Conservation (phyloP, 768 basidiomycete genomes). For the Tulasnella sp. region DNA sequence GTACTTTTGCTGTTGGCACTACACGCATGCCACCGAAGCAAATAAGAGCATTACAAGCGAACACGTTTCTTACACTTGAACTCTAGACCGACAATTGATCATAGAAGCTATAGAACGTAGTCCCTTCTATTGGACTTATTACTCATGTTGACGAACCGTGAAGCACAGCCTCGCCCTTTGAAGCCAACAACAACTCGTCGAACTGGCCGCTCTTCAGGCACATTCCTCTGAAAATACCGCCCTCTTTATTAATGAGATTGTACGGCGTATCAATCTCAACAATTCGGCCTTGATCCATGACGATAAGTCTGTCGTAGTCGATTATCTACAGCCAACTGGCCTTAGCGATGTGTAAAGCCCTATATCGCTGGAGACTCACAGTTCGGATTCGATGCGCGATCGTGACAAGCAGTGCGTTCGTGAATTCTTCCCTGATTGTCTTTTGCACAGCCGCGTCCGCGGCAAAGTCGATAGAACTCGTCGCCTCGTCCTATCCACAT, state of each 20-base stretch:
- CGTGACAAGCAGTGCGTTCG: constrained; percentile 36
- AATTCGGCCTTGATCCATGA: constrained; percentile 33
- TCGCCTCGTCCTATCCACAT: constrained; percentile 42
- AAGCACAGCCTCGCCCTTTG: neutral
- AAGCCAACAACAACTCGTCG: constrained; percentile 7
- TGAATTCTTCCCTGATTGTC: constrained; percentile 80
- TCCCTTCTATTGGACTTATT: too few species aligned
- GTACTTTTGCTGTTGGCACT: too few species aligned
- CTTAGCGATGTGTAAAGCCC: neutral
- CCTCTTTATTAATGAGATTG: constrained; percentile 49
- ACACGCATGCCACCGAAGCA: too few species aligned
- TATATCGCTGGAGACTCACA: neutral
- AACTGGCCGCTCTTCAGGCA: constrained; percentile 18
- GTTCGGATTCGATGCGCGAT: constrained; percentile 54
- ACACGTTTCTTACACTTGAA: too few species aligned
- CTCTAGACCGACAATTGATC: too few species aligned
- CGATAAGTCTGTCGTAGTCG: constrained; percentile 48
- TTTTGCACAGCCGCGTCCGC: constrained; percentile 86
- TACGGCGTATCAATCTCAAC: constrained; percentile 63
- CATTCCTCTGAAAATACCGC: constrained; percentile 29
- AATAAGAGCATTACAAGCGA: too few species aligned
- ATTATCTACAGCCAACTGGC: constrained; percentile 36
- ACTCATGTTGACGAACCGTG: neutral
- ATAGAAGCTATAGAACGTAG: too few species aligned
- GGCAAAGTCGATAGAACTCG: constrained; percentile 75